phyloP scores from a whole-genome alignment of 1,139 yeast species.

The Protomyces lactucae-debilis region DNA sequence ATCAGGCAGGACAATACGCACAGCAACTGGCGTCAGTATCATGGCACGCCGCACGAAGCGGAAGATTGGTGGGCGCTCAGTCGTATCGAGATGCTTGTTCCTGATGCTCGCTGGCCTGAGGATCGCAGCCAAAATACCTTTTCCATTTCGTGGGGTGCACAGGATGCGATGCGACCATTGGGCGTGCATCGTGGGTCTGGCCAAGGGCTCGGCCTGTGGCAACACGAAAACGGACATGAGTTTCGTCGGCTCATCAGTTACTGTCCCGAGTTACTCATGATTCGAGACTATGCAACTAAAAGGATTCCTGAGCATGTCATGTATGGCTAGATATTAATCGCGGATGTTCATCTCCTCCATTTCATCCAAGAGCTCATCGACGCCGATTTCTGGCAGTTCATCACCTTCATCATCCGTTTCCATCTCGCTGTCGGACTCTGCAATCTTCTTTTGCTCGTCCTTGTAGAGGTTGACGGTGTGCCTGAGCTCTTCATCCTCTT shows the following conservation, averaged over 20 bases:
- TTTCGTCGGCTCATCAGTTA: background rate
- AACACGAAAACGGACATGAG: background rate
- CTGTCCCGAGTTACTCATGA: conserved; percentile 8
- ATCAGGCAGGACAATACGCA: background rate
- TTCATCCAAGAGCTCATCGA: conserved; percentile 53
- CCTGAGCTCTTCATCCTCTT: conserved; percentile 93
- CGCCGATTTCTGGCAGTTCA: conserved; percentile 47
- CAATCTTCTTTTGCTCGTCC: conserved; percentile 42
- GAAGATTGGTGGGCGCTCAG: conserved; percentile 22
- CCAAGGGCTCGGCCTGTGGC: background rate
- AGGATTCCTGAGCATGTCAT: background rate
- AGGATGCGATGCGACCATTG: conserved; percentile 3
- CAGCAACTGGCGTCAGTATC: background rate
- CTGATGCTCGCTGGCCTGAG: conserved; percentile 17
- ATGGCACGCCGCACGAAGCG: background rate
- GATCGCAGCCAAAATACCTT: conserved; percentile 2
- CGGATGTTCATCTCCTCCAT: conserved; percentile 87
- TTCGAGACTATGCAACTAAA: background rate
- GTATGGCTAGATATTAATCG: background rate
- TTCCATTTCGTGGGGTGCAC: conserved; percentile 7
- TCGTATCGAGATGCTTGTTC: conserved; percentile 6
- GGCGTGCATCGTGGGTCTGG: conserved; percentile 20
- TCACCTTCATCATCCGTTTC: conserved; percentile 33
- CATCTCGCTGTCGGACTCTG: conserved; percentile 41
- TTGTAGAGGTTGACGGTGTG: conserved; percentile 82